Evolutionary conservation across 306 rosid genomes (phyloP), one percentile per base, ranked within the genome.

Genomic region (Trichosanthes truncata): DNA sequence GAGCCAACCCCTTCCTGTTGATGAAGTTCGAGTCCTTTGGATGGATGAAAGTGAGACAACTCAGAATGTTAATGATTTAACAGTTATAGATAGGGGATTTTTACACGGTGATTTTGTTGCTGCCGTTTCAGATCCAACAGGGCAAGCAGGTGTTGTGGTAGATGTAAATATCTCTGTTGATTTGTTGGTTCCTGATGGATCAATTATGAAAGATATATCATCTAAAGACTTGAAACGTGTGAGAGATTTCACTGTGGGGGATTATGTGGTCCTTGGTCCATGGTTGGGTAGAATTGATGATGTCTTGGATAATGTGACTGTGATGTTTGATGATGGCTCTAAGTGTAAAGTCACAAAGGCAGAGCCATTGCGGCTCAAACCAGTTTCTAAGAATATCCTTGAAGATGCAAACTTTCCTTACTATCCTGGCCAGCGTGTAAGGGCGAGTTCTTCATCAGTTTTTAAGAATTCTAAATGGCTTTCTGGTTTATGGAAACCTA

Each of bases 351-450:
- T 96, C 84, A 84, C 91, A 48, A 91, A 86, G 89, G 99, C 97
- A 72, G 97, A 96, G 76, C 98, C 98, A 7, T 66, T 83, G 85
- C 91, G 88, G 84, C 99, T 96, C 83, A 93, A 91, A 86, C 96
- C 99, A 45, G 80, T 93, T 83, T 91, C 97, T 73, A 93, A 89
- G 86, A 93, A 90, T 83, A 84, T 88, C 79, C 89, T 96, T 78
- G 99, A 90, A 83, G 98, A 96, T 74, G 98, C 90, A 57, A 94
- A 93, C 86, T 96, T 89, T 80, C 96, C 99, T 71, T 96, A 93
- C 82, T 96, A 96, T 86, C 99, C 99, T 41, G 99, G 99, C 51
- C 99, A 93, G 85, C 97, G 96, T 71, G 97, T 96, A 78, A 96
- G 84, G 85, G 98, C 97, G 52, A 89, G 92, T 80, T 95, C 98